Evolutionary conservation across 2,329 filamentous ascomycete genomes (phyloP), one percentile per base, ranked within the genome.

Genomic region (Fusarium zealandicum): DNA sequence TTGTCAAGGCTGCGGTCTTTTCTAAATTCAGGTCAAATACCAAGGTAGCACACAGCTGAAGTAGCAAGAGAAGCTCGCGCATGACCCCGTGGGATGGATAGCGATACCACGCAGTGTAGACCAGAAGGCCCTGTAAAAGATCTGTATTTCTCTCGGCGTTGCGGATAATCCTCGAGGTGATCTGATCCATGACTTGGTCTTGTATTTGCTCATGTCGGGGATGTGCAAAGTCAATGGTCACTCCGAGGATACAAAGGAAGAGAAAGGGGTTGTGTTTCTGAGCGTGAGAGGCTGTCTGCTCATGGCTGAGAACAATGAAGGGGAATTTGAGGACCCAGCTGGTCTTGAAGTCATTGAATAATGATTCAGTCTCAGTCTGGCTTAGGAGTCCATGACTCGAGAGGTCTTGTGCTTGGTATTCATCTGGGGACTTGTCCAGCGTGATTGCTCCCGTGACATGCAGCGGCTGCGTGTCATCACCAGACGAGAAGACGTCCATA

Each of bases 41-140:
- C 20, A 45, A 2, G 12, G 42, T 18, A 4, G 31, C 16, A 13
- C 42, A 45, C 12, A 45, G 11, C 18, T 45, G 42, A 3, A 36
- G n/a, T 4, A 45, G 11, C 31, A 45, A 6, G 7, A 36, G n/a
- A 13, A 33, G 18, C 3, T 45, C 42, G 2, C 42, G 13, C 20
- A 35, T 45, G 1, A 18, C 31, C 1, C 33, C 13, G 10, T 45
- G 42, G 2, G 35, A 12, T 17, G 42, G 42, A 17, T 45, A 16
- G 1, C 42, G 31, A 36, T 45, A 45, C 42, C 42, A 45, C 8
- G 42, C 42, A 27, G 42, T 13, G 17, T 27, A 36, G 9, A 45
- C 42, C 4, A 45, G 42, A 17, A 45, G 42, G 10, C 42, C 42
- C n/a, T 28, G 42, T 5, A 45, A 5, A 6, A 45, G 31, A 13